Base-by-base conservation (phyloP, 192 early-diverging fungal genomes). In the Linnemannia zychae region DNA sequence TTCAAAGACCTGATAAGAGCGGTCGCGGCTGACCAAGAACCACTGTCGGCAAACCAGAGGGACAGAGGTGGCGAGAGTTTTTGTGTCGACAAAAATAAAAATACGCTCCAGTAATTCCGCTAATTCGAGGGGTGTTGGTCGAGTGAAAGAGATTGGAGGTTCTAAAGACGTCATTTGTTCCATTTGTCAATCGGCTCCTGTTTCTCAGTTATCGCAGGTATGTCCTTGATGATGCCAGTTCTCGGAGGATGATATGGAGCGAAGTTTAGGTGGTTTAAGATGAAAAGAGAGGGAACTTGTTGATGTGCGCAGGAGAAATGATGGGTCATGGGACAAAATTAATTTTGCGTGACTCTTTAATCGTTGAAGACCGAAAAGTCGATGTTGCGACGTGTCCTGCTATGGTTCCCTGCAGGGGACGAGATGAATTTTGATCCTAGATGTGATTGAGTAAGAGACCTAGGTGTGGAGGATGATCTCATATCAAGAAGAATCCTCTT, bases 341-440 rank as follows among this genome's bases (percentile, higher is more conserved):
- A 13, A 6, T 7, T 63, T 31, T 28, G 52, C 6, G 7, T 24
- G 52, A 0, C 5, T 60, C 24, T 60, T 63, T 63, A 63, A 63
- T 63, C 57, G 22, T 63, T 63, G 3, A 63, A 63, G 57, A 63
- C 24, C 24, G 57, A 63, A 31, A 63, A 63, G 57, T 63, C 57
- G 28, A 63, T 63, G 28, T 63, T 63, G 57, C 57, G 57, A 63
- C 57, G 57, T 63, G 57, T 63, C 57, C 57, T 63, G 12, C 31
- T n/a, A 2, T 31, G 57, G 28, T 15, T 31, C 4, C 9, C 13
- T n/a, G 57, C 0, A 28, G 57, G 57, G 1, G 57, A 63, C 24
- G 57, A 63, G 57, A 63, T 63, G 57, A 31, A 63, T 28, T 63
- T 63, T 63, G 57, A 31, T 12, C 15, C 57, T 15, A 63, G 57